Evolutionary conservation across 2,329 filamentous ascomycete genomes (phyloP).

Genomic region (Aspergillus sp.): DNA sequence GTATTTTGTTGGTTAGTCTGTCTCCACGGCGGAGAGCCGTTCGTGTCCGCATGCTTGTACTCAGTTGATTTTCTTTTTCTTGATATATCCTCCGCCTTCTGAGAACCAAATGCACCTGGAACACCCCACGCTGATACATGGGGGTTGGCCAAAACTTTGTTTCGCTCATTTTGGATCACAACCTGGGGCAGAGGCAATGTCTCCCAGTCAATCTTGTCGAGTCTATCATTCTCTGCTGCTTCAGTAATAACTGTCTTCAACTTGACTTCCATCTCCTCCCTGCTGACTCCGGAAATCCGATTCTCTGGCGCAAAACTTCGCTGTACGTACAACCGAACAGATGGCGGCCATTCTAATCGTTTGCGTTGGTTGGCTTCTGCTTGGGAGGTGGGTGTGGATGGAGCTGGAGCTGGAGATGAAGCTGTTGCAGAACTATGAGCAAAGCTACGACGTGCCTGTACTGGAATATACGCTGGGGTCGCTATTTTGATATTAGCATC

Average conservation of each 20-base stretch:
- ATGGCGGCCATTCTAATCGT: slow-evolving; percentile 70
- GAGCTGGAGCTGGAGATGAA: slow-evolving; percentile 12
- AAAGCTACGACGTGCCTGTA: slow-evolving; percentile 59
- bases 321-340: slow-evolving; percentile 84
- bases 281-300: slow-evolving; percentile 57
- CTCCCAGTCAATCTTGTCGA: slow-evolving; percentile 78
- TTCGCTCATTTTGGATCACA: slow-evolving; percentile 69
- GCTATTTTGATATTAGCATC: slow-evolving; percentile 18
- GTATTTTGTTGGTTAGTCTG: slow-evolving; percentile 58
- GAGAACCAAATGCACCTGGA: slow-evolving; percentile 12
- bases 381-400: slow-evolving; percentile 23
- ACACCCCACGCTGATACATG: slow-evolving; percentile 35
- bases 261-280: slow-evolving; percentile 73
- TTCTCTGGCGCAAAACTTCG: slow-evolving; percentile 78
- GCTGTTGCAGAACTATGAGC: slow-evolving; percentile 32
- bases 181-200: slow-evolving; percentile 78
- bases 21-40: slow-evolving; percentile 66
- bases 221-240: slow-evolving; percentile 67
- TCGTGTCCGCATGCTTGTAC: slow-evolving; percentile 48
- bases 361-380: slow-evolving; percentile 38
- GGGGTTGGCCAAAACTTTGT: slow-evolving; percentile 42
- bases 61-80: slow-evolving; percentile 83
- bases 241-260: slow-evolving; percentile 80
- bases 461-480: slow-evolving; percentile 57
- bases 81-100: slow-evolving; percentile 32